phyloP scores from a whole-genome alignment of 2,329 filamentous ascomycete genomes.

The Gyromitra esculenta region DNA sequence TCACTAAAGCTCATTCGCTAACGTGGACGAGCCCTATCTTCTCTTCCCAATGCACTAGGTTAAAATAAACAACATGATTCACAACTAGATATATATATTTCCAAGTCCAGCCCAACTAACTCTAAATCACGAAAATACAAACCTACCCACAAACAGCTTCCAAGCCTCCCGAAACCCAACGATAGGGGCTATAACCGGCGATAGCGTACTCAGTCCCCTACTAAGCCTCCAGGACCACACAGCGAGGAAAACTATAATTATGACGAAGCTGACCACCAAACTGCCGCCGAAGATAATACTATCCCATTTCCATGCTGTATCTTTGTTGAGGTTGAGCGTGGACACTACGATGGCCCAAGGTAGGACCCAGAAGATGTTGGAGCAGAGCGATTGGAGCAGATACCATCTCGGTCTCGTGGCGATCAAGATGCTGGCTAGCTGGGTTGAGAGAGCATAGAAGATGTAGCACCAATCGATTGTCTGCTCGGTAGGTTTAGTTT shows the following conservation, averaged over 20 bases:
- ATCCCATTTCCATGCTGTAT: constrained; percentile 74
- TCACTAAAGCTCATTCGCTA: background rate
- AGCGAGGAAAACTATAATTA: constrained; percentile 65
- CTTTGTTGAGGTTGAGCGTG: constrained; percentile 63
- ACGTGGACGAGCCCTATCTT: background rate
- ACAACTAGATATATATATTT: background rate
- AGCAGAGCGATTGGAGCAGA: constrained; percentile 72
- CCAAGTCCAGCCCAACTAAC: background rate
- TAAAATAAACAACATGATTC: background rate
- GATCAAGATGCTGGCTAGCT: constrained; percentile 72
- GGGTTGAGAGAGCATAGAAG: constrained; percentile 73
- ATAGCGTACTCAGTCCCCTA: constrained; percentile 62
- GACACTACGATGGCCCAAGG: constrained; percentile 75
- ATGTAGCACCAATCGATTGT: constrained; percentile 74
- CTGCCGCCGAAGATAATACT: constrained; percentile 74
- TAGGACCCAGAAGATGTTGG: constrained; percentile 74
- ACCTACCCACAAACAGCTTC: background rate
- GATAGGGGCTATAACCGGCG: constrained; percentile 12
- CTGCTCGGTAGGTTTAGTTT: constrained; percentile 40
- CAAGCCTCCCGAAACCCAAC: background rate
- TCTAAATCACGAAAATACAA: constrained; percentile 1
- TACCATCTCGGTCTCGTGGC: constrained; percentile 74
- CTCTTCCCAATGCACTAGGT: background rate
- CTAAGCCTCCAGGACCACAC: constrained; percentile 67
- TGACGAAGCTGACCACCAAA: constrained; percentile 73